These are phyloP conservation scores for Russula vinacea DNA, from an alignment of 768 basidiomycete species.

Conservation along the genomic window DNA sequence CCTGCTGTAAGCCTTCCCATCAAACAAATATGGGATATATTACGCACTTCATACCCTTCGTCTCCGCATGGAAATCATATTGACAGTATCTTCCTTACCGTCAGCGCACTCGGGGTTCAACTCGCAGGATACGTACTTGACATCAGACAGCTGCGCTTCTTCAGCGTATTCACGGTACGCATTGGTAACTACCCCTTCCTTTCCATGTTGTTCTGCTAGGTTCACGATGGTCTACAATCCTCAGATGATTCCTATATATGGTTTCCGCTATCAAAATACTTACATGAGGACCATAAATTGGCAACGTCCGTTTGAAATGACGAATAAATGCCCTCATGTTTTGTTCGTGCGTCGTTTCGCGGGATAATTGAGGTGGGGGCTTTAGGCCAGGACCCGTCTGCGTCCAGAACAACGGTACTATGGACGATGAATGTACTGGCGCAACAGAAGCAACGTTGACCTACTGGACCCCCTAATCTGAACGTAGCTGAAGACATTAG, in stretches of 20 bases:
- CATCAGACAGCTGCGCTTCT: constrained; percentile 53
- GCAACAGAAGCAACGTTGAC: constrained; percentile 32
- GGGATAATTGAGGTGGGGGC: constrained; percentile 74
- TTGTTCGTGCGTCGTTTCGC: constrained; percentile 71
- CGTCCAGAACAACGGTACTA: constrained; percentile 92
- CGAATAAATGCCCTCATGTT: constrained; percentile 65
- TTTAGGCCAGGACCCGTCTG: constrained; percentile 85
- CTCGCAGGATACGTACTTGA: constrained; percentile 44
- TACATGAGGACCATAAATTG: constrained; percentile 78
- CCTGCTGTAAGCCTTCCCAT: constrained; percentile 3
- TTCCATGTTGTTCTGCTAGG: constrained; percentile 87
- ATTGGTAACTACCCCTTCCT: constrained; percentile 74
- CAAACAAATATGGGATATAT: constrained; percentile 23
- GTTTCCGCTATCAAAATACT: constrained; percentile 31
- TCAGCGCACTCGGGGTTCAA: constrained; percentile 5
- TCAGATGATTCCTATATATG: constrained; percentile 8
- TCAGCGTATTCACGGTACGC: constrained; percentile 71
- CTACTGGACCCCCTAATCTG: constrained; percentile 90
- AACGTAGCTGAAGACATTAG: constrained; percentile 83
- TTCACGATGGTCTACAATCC: constrained; percentile 70
- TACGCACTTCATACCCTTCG: constrained; percentile 87
- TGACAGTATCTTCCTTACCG: constrained; percentile 57
- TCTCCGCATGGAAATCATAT: constrained; percentile 94
- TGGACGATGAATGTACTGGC: constrained; percentile 13
- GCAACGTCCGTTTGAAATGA: constrained; percentile 66